Conservation (phyloP, 2,329 filamentous ascomycete species). For the Monilinia laxa region DNA sequence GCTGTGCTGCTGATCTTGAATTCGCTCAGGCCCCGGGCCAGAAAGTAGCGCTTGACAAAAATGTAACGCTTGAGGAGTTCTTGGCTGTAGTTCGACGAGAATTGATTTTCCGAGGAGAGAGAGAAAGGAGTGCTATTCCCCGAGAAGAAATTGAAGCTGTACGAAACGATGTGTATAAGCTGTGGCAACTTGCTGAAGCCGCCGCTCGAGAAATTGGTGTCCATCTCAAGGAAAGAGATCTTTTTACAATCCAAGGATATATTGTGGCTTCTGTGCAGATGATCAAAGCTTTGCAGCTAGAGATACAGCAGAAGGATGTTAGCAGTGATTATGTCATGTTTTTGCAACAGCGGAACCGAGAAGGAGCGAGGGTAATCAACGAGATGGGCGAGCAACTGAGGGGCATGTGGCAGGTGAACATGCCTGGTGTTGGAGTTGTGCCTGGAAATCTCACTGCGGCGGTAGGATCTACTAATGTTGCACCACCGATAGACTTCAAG, state of each 20-base stretch:
- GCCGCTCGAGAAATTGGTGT: conserved; percentile 16
- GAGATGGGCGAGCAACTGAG: conserved; percentile 19
- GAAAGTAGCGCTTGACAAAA: not conserved
- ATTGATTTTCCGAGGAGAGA: conserved; percentile 2
- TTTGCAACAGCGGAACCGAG: conserved; percentile 19
- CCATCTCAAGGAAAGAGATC: not conserved
- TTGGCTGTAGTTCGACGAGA: conserved; percentile 10
- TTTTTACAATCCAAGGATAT: conserved; percentile 12
- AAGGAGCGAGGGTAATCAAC: conserved; percentile 14
- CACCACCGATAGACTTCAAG: conserved; percentile 9
- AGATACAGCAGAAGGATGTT: conserved; percentile 18
- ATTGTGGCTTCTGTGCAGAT: conserved; percentile 8
- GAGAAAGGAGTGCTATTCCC: not conserved
- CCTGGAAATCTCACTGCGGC: not conserved
- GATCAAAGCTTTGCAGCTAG: conserved; percentile 6
- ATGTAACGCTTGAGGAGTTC: conserved; percentile 16
- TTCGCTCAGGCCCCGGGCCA: conserved; percentile 1
- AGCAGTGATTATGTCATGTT: conserved; percentile 23
- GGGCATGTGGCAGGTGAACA: conserved; percentile 1
- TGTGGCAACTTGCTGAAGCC: conserved; percentile 13
- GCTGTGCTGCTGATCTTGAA: conserved; percentile 16
- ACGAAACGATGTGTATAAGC: conserved; percentile 10
- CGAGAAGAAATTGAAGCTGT: conserved; percentile 8
- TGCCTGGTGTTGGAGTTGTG: conserved; percentile 4
- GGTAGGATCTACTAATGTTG: conserved; percentile 3